Percentiles rank a stretch among this genome's conserved stretches.
Conservation (phyloP, 2,329 filamentous ascomycete genomes). For the Zelopaecilomyces penicillatus region DNA sequence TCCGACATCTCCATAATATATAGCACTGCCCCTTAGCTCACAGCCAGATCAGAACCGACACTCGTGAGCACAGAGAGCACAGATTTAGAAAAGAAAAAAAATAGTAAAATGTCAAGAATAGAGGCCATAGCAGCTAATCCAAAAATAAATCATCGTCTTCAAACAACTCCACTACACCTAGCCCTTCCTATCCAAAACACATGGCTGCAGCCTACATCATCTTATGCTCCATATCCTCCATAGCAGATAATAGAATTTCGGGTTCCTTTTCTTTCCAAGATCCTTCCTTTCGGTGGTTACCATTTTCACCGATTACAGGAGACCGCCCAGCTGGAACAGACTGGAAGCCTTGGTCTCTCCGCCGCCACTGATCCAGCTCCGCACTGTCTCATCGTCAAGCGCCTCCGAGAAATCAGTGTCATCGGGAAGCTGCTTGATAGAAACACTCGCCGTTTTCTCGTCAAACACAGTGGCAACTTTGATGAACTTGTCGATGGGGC, state of each 20-base stretch:
- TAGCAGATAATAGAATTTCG: background rate
- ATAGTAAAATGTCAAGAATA: too few species aligned
- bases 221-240: background rate
- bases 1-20: too few species aligned
- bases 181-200: too few species aligned
- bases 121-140: too few species aligned
- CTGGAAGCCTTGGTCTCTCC: conserved; percentile 13
- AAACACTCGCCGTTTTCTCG: conserved; percentile 39
- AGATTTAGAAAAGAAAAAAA: too few species aligned
- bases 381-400: conserved; percentile 30
- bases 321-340: conserved; percentile 13
- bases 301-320: too few species aligned
- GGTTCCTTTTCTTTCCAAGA: background rate
- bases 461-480: conserved; percentile 59
- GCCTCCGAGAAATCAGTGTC: conserved; percentile 31
- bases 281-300: too few species aligned
- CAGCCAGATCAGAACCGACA: too few species aligned
- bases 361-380: conserved; percentile 22
- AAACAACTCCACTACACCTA: too few species aligned
- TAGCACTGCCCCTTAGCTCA: too few species aligned
- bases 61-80: too few species aligned
- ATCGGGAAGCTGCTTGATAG: conserved; percentile 45
- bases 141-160: too few species aligned
- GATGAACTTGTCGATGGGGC: conserved; percentile 50
- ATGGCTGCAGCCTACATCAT: background rate